Conservation (phyloP, 208 protist genomes). For the Trypanosoma congolense region DNA sequence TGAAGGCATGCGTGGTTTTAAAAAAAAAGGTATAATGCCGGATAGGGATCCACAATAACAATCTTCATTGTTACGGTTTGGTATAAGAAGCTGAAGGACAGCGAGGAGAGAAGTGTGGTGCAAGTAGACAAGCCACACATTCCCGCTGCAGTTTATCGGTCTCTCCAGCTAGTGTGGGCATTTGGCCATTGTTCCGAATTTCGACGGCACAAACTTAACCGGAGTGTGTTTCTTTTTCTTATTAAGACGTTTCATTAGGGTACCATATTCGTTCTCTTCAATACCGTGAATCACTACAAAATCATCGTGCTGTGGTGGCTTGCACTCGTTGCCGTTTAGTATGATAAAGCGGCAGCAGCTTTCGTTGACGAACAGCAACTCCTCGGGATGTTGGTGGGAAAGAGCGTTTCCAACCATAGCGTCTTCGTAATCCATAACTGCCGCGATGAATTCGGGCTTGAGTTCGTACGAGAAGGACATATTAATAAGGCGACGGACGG, state of each 20-base stretch:
- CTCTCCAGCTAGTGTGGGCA: too few species aligned
- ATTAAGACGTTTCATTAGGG: neutral
- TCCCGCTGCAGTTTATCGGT: too few species aligned
- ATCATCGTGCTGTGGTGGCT: neutral
- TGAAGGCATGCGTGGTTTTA: too few species aligned
- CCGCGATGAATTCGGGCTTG: neutral
- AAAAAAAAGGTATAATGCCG: too few species aligned
- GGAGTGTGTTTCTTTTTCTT: neutral
- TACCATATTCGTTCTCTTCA: neutral
- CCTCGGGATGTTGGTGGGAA: neutral
- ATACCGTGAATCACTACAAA: slow-evolving; percentile 4
- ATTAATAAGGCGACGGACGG: slow-evolving; percentile 1
- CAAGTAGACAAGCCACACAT: too few species aligned
- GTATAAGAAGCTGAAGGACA: too few species aligned
- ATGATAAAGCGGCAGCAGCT: slow-evolving; percentile 7
- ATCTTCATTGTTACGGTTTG: too few species aligned
- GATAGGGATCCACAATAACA: too few species aligned
- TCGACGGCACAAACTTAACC: slow-evolving; percentile 2
- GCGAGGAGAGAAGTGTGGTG: too few species aligned
- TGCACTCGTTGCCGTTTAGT: slow-evolving; percentile 5
- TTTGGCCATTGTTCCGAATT: neutral
- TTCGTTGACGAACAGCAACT: slow-evolving; percentile 2
- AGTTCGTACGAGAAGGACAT: neutral
- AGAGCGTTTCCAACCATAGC: slow-evolving; percentile 1
- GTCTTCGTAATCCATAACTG: slow-evolving; percentile 6